Base-by-base conservation (phyloP, 208 protist genomes). In the Giardia muris region DNA sequence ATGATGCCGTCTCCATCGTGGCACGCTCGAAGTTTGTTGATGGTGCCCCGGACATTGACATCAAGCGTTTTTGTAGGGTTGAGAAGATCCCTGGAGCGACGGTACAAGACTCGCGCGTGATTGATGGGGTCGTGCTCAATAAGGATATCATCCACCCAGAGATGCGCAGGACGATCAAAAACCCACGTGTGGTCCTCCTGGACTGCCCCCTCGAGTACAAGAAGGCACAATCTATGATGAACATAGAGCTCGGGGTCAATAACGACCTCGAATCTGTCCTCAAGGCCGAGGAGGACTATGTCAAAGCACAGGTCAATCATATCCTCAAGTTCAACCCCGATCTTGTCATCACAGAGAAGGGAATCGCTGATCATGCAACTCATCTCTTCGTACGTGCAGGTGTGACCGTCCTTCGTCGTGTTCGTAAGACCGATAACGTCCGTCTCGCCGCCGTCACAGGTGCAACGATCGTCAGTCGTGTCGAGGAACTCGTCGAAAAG, bases 341-440 rank as follows among this genome's bases (percentile, higher is more conserved):
- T 94, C 94, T 99, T 19, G 98, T 99, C 30, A 96, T 99, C 94
- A 99, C 98, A 4, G 98, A 99, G 95, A 99, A 99, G 96, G 98
- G 98, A 92, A 95, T 98, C 44, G 2, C 90, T 92, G 98, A 99
- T 95, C 93, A 99, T 22, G 98, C 98, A 44, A 97, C 97, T 93
- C 98, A 99, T 95, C 98, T 98, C 93, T 96, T 99, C 92, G 96
- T 97, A 92, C 98, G 98, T 95, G 96, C 96, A 42, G 96, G 96
- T 93, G 98, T 99, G 92, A 98, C 98, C 10, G 98, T 96, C 92
- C 96, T 99, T 87, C 96, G 99, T 92, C 96, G 98, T 47, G 92
- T 99, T 30, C 96, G 98, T 93, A 99, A 99, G 95, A 98, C 97
- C 1, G 98, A 99, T 94, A 99, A 99, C 95, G 98, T 99, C 94